Evolutionary conservation across 495 filamentous ascomycete genomes (phyloP).

Genomic region (Tuber brumale): DNA sequence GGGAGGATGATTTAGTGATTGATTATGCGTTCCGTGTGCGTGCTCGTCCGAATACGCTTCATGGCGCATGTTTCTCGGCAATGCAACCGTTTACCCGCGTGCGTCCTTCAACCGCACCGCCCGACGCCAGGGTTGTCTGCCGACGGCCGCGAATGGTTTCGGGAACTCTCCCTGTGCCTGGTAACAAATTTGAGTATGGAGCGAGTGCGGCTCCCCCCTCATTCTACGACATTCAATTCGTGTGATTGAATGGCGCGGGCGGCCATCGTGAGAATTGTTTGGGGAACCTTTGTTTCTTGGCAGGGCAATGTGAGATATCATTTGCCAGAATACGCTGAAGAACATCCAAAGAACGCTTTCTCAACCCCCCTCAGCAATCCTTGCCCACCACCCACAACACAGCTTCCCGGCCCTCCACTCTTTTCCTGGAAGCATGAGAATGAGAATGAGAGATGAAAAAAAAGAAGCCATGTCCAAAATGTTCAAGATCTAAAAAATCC

Average conservation of each 20-base stretch:
- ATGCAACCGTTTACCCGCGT: slow-evolving; percentile 38
- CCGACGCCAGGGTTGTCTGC: slow-evolving; percentile 8
- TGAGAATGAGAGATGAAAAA: neutral
- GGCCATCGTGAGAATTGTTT: slow-evolving; percentile 13
- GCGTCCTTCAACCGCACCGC: slow-evolving; percentile 20
- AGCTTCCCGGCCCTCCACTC: neutral
- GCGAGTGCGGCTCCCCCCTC: slow-evolving; percentile 16
- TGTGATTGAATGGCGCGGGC: slow-evolving; percentile 13
- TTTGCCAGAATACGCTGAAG: neutral
- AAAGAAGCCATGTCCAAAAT: neutral
- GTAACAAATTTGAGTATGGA: slow-evolving; percentile 21
- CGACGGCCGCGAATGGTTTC: slow-evolving; percentile 1
- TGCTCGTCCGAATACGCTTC: slow-evolving; percentile 27
- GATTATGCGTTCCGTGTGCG: slow-evolving; percentile 7
- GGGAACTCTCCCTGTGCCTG: slow-evolving; percentile 6
- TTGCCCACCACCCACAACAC: neutral
- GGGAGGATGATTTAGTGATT: slow-evolving; percentile 2
- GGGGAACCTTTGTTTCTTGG: slow-evolving; percentile 31
- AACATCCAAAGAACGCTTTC: neutral
- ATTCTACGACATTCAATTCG: slow-evolving; percentile 1
- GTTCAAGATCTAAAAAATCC: neutral
- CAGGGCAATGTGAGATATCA: slow-evolving; percentile 6
- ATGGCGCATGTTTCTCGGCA: slow-evolving; percentile 37
- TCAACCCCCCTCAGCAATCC: neutral
- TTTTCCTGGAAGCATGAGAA: neutral